Base-by-base conservation (phyloP, 495 filamentous ascomycete species). In the Hypoxylon lenormandii region DNA sequence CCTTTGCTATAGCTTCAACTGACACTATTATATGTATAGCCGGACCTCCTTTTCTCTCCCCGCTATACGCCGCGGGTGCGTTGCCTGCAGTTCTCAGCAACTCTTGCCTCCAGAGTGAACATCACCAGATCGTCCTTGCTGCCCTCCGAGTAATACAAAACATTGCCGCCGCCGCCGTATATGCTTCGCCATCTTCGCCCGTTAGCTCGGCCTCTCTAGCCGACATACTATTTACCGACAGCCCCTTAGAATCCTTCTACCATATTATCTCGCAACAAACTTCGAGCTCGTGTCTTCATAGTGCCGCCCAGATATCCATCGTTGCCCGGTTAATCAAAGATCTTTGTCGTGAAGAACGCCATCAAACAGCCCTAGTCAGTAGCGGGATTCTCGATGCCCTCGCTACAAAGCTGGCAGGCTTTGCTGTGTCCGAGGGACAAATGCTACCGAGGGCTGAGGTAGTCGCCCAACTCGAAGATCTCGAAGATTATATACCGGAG, bases 331-430 rank as follows among this genome's bases (percentile, higher is more conserved):
- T 97, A 56, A 88, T 97, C 62, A 81, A 69, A 58, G 72, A 58
- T 46, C 78, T 92, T 43, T 93, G 90, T 74, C 84, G 76, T 11
- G 86, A 88, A 55, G 88, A 92, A 66, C 76, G 77, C 1, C 90
- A 96, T 56, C 91, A 91, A 74, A 84, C 85, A 33, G 72, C 83
- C 13, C 74, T 97, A 55, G 86, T 90, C n/a, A 86, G 87, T 38
- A 82, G 80, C 12, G 90, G 92, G 16, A 84, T 96, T 8, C 81
- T 98, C 51, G 92, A 97, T 75, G 87, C 89, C 12, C 83, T 98
- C 28, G 92, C 92, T 10, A 83, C 89, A 11, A 89, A 88, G 63
- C 76, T 97, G 60, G 91, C 92, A 15, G 86, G 88, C 13, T 91
- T 94, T 72, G 85, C 90, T 36, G 86, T 90, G 8, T 79, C 83